Base-by-base conservation (phyloP, 805 yeast species). In the Candida maltosa region DNA sequence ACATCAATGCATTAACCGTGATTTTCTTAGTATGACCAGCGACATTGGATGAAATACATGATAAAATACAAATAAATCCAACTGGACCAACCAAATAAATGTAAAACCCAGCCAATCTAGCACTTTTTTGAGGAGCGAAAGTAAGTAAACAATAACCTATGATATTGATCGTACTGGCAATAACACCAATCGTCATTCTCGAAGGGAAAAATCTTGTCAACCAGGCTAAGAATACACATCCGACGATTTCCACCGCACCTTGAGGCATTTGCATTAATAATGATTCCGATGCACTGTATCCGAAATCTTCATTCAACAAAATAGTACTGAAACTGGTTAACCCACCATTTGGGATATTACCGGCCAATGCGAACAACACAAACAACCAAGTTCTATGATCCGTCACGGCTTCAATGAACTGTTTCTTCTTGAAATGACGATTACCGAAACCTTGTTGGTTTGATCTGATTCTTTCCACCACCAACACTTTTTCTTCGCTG, bases 11-110 rank as follows among this genome's bases (percentile, higher is more conserved):
- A 47, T 65, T 73, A 2, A 62, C 68, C 2, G 72, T 60, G 31
- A 64, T 54, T 49, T 75, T 76, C 58, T 78, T 78, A 8, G 83
- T 76, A 47, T 69, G 72, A 6, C 84, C 84, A 5, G 75, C 75
- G 30, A 68, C 63, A 45, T 76, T 76, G 5, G 75, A 58, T 17
- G 77, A 63, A 20, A 72, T 51, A 34, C 56, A 41, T 1, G 71
- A 58, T 29, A 62, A 42, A 19, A 59, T 39, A 40, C 58, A 59
- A 28, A 61, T 52, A 27, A 53, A 47, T 5, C 52, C 51, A 4
- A 56, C 27, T 1, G 65, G 62, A 5, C 48, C 48, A 16, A 68
- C 54, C 11, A 58, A 52, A 40, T 50, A 51, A 23, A 74, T 35
- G 35, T 56, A 58, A 15, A 56, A 64, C 3, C 50, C 50, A 6